Evolutionary conservation across 2,329 filamentous ascomycete species (phyloP), one percentile per base, ranked within the genome.

Genomic region (Harringtonia aguacate): DNA sequence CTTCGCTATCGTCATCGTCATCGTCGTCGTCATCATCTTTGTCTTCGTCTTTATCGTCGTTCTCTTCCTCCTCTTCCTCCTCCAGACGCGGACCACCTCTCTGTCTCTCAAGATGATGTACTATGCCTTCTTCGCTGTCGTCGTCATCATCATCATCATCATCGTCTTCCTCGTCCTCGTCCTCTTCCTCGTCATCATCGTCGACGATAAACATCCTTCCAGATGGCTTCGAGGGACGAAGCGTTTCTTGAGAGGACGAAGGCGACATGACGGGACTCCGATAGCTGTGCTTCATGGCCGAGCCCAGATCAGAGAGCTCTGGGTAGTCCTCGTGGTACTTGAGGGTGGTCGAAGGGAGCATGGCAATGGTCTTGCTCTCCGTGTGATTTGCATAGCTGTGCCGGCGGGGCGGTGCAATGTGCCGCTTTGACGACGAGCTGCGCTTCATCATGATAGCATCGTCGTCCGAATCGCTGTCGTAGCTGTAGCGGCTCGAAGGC

Each of bases 341-440:
- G 39, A 92, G 70, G 0, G 84, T 94, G 2, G 89, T 95, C 0
- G 86, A 85, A 4, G 87, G 88, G 9, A 95, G 69, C 63, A 84
- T 92, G 8, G 86, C 86, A 55, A 95, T 95, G 2, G 82, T 94
- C 61, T 86, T 90, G 61, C 82, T 86, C 50, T 88, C 84, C 4
- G 57, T 47, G 48, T 60, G 64, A 46, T 56, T 55, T n/a, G 54
- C 57, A 18, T 61, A 58, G 50, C 58, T 62, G 64, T 41, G 60
- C 52, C 43, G 75, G 6, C 49, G 56, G 68, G 72, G 54, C 64
- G 81, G 48, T 14, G 75, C 61, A 55, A 75, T 59, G 63, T 79
- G 63, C 69, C 77, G 69, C 59, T 69, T 73, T 6, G 75, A 71
- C 39, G 75, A 71, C 39, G 62, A 66, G 3, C 77, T 72, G 43